Conservation (phyloP, 148 eudicot genomes). For the Chenopodium album region DNA sequence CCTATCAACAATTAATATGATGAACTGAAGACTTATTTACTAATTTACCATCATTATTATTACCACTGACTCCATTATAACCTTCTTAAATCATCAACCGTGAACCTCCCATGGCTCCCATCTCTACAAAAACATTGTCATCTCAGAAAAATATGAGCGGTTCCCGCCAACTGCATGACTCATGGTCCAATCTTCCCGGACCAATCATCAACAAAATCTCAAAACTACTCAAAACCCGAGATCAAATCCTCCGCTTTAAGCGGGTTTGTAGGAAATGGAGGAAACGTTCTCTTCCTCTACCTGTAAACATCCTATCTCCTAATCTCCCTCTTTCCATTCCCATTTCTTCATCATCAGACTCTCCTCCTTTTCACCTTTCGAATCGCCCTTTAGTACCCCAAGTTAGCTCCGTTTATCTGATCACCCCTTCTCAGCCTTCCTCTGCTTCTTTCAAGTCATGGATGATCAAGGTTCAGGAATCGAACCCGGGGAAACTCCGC, state of each 20-base stretch:
- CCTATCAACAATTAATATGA: conserved; percentile 1
- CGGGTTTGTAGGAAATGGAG: conserved; percentile 21
- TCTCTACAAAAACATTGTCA: not conserved
- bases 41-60: not conserved
- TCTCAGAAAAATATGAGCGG: no score
- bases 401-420: conserved; percentile 15
- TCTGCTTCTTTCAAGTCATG: conserved; percentile 2
- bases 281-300: not conserved
- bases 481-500: not conserved
- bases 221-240: conserved; percentile 12
- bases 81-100: not conserved
- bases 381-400: conserved; percentile 2
- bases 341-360: not conserved
- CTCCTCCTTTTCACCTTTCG: conserved; percentile 10
- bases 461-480: conserved; percentile 26
- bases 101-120: not conserved
- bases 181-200: conserved; percentile 18
- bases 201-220: conserved; percentile 14
- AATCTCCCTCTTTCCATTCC: conserved; percentile 4
- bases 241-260: not conserved
- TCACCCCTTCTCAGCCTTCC: conserved; percentile 7
- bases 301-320: conserved; percentile 6
- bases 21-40: not conserved
- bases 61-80: not conserved
- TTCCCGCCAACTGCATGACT: not conserved